These are phyloP conservation scores for Zangia roseola DNA, from an alignment of 768 basidiomycete genomes.

Conservation along the genomic window DNA sequence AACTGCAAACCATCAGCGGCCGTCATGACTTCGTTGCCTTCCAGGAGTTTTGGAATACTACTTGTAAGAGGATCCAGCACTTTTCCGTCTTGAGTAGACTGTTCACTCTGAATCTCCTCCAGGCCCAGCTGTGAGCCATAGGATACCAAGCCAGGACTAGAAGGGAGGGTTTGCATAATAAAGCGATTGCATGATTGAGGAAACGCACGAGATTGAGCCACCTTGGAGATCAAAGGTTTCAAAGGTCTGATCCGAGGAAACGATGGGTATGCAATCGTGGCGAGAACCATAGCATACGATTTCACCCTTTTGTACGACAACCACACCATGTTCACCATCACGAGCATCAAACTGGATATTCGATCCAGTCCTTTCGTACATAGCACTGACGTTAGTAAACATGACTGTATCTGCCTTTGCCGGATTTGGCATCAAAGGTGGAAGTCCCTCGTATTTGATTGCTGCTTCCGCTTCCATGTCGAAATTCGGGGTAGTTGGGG, in stretches of 20 bases:
- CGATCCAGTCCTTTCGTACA: constrained; percentile 33
- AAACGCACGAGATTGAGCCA: constrained; percentile 41
- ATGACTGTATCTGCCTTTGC: constrained; percentile 42
- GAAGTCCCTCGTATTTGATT: constrained; percentile 68
- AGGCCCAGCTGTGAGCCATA: constrained; percentile 74
- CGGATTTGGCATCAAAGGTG: constrained; percentile 53
- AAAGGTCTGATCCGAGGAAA: too few relatives aligned
- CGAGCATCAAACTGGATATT: too few relatives aligned
- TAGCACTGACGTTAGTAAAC: constrained; percentile 62
- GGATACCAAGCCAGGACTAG: constrained; percentile 62
- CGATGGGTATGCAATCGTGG: too few relatives aligned
- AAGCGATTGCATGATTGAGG: too few relatives aligned
- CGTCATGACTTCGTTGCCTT: constrained; percentile 7
- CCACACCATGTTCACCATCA: constrained; percentile 18
- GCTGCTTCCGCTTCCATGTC: constrained; percentile 63
- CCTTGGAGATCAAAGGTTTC: constrained; percentile 62
- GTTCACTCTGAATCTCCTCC: constrained; percentile 64
- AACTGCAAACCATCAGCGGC: constrained; percentile 44
- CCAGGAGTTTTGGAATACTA: constrained; percentile 35
- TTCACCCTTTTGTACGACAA: constrained; percentile 48
- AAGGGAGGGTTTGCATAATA: too few relatives aligned
- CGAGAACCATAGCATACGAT: constrained; percentile 47
- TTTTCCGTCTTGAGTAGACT: constrained; percentile 67
- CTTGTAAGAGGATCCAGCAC: constrained; percentile 53
- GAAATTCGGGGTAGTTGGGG: constrained; percentile 67